Percentiles rank a stretch among this genome's conserved stretches.
These are phyloP conservation scores for Apiospora phragmitis DNA, from an alignment of 2,329 filamentous ascomycete species.

Conservation along the genomic window DNA sequence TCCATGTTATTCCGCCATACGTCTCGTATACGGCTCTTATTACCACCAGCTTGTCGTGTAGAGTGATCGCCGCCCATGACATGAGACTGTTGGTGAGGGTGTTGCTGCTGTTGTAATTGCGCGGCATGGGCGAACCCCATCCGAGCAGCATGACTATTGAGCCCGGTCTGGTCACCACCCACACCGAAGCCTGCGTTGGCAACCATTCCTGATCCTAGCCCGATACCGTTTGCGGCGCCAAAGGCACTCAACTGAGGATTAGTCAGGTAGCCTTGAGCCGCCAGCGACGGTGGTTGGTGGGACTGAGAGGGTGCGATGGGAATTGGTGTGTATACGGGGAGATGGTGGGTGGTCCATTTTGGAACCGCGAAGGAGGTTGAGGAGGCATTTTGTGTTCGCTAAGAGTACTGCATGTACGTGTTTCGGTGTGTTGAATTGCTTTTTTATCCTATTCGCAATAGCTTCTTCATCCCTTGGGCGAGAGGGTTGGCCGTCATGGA, in stretches of 20 bases:
- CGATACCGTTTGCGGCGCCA: constrained; percentile 55
- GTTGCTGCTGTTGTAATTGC: constrained; percentile 55
- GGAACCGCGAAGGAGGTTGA: constrained; percentile 47
- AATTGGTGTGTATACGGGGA: constrained; percentile 53
- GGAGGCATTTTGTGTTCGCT: constrained; percentile 34
- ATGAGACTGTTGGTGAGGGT: constrained; percentile 48
- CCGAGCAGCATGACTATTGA: constrained; percentile 84
- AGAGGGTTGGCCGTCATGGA: constrained; percentile 16
- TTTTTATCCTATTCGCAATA: constrained; percentile 11
- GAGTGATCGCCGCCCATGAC: constrained; percentile 34
- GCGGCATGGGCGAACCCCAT: constrained; percentile 82
- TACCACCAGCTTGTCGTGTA: constrained; percentile 45
- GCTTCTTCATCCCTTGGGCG: constrained; percentile 12
- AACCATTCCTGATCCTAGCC: constrained; percentile 57
- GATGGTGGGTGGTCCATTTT: constrained; percentile 42
- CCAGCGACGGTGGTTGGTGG: constrained; percentile 55
- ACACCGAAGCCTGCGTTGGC: constrained; percentile 49
- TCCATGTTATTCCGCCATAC: constrained; percentile 93
- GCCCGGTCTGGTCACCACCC: constrained; percentile 63
- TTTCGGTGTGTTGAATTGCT: not conserved
- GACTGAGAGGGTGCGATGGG: constrained; percentile 53
- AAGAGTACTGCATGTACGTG: constrained; percentile 20
- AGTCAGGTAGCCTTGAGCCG: constrained; percentile 71
- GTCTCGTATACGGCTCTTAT: constrained; percentile 84
- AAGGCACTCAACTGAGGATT: constrained; percentile 71